Evolutionary conservation across 352 stramenopile species (phyloP).

Genomic region (Globisporangium recalcitrans): DNA sequence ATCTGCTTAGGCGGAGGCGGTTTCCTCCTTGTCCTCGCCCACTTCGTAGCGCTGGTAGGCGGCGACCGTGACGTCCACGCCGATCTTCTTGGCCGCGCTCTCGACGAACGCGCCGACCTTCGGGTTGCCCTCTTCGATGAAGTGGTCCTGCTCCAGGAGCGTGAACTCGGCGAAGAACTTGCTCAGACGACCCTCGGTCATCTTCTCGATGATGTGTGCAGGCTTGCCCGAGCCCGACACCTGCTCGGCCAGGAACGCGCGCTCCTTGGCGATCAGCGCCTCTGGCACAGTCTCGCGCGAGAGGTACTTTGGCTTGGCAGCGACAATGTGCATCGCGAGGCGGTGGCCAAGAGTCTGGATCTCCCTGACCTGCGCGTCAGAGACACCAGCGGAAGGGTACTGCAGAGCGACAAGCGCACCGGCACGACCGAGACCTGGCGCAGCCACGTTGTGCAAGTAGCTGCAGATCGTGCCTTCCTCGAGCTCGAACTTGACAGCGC

Average conservation of each 20-base stretch:
- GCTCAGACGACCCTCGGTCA: slow-evolving; percentile 88
- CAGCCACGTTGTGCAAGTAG: slow-evolving; percentile 84
- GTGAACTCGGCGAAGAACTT: slow-evolving; percentile 94
- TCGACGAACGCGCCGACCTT: slow-evolving; percentile 82
- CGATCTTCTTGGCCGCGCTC: slow-evolving; percentile 53
- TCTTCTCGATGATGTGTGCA: slow-evolving; percentile 92
- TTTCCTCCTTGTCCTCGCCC: slow-evolving; percentile 41
- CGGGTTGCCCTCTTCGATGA: slow-evolving; percentile 91
- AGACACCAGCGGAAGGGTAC: slow-evolving; percentile 43
- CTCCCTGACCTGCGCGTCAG: slow-evolving; percentile 40
- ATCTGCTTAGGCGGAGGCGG: slow-evolving; percentile 23
- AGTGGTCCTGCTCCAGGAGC: slow-evolving; percentile 91
- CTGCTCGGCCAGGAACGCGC: slow-evolving; percentile 87
- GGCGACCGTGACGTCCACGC: slow-evolving; percentile 49
- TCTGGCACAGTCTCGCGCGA: slow-evolving; percentile 81
- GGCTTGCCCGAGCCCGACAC: slow-evolving; percentile 86
- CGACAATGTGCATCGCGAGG: slow-evolving; percentile 95
- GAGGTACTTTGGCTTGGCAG: slow-evolving; percentile 89
- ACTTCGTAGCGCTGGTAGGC: slow-evolving; percentile 80
- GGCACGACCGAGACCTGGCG: slow-evolving; percentile 60
- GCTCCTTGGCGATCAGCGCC: slow-evolving; percentile 88
- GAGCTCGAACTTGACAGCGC: slow-evolving; percentile 65
- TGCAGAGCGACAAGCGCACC: slow-evolving; percentile 90
- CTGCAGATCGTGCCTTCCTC: slow-evolving; percentile 70
- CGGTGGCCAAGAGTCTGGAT: slow-evolving; percentile 86